These are phyloP conservation scores for Pulveroboletus sp. DNA, from an alignment of 768 basidiomycete species.

Conservation along the genomic window DNA sequence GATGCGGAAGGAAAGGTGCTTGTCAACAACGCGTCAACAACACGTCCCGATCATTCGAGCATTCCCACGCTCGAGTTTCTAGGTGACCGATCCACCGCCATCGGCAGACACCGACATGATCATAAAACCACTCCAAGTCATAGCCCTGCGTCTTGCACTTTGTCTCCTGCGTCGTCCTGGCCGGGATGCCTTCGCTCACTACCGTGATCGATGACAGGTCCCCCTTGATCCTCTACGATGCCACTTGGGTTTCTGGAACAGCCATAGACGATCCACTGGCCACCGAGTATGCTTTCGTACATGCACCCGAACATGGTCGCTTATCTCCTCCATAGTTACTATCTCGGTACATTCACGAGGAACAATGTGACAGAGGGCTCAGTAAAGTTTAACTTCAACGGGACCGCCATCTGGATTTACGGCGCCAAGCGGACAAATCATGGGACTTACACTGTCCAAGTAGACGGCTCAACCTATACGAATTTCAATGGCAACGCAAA, in stretches of 20 bases:
- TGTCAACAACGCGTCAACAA: slow-evolving; percentile 30
- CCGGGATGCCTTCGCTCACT: slow-evolving; percentile 23
- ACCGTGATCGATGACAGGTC: slow-evolving; percentile 31
- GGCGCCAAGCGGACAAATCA: slow-evolving; percentile 48
- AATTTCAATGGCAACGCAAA: slow-evolving; percentile 27
- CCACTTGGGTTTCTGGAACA: slow-evolving; percentile 19
- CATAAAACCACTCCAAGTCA: not conserved
- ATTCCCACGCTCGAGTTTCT: too few species aligned
- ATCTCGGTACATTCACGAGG: slow-evolving; percentile 36
- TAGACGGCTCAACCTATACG: slow-evolving; percentile 35
- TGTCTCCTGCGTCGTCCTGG: not conserved
- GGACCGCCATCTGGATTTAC: slow-evolving; percentile 45
- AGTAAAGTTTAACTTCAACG: slow-evolving; percentile 43
- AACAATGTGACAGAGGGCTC: slow-evolving; percentile 33
- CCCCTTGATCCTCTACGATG: slow-evolving; percentile 27
- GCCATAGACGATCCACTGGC: slow-evolving; percentile 10
- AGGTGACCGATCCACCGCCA: too few species aligned
- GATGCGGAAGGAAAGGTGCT: slow-evolving; percentile 41
- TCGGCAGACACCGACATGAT: not conserved
- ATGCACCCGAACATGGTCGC: not conserved
- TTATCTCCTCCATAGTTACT: slow-evolving; percentile 29
- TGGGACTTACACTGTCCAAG: slow-evolving; percentile 39
- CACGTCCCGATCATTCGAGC: slow-evolving; percentile 16
- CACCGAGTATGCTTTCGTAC: slow-evolving; percentile 9
- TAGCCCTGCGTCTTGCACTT: not conserved